A percentile compares a stretch with the other conserved stretches of the same genome.
phyloP scores from a whole-genome alignment of 345 rosid species.

The Erodium maritimum region DNA sequence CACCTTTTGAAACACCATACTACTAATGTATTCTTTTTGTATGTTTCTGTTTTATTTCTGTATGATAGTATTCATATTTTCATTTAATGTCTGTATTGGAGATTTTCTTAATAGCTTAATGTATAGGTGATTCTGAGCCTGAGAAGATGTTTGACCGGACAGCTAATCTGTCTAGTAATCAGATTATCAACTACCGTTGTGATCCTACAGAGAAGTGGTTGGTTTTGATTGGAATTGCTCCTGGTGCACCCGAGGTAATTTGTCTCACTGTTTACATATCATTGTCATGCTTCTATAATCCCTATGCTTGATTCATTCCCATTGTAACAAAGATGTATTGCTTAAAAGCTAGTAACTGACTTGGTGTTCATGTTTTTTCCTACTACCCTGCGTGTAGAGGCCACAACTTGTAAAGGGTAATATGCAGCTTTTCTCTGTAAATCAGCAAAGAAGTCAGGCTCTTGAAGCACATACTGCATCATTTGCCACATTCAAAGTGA shows the following conservation, averaged over 20 bases:
- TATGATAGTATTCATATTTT: neutral
- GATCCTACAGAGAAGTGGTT: constrained; percentile 95
- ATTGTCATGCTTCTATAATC: neutral
- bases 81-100: constrained; percentile 2
- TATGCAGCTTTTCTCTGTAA: constrained; percentile 89
- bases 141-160: constrained; percentile 94
- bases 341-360: neutral
- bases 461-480: constrained; percentile 99
- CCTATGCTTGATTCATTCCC: no score
- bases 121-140: constrained; percentile 89
- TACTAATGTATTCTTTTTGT: neutral
- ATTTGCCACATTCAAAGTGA: constrained; percentile 79
- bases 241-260: constrained; percentile 91
- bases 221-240: constrained; percentile 95
- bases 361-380: neutral
- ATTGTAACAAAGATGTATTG: neutral
- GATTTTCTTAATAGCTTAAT: neutral
- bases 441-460: constrained; percentile 97
- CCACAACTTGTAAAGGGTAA: constrained; percentile 87
- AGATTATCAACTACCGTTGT: constrained; percentile 90
- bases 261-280: neutral
- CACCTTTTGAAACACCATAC: constrained; percentile 2
- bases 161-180: constrained; percentile 83
- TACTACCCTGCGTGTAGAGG: constrained; percentile 33
- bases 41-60: neutral